Evolutionary conservation across 2,329 filamentous ascomycete genomes (phyloP).

Genomic region (Pseudogymnoascus sp.): DNA sequence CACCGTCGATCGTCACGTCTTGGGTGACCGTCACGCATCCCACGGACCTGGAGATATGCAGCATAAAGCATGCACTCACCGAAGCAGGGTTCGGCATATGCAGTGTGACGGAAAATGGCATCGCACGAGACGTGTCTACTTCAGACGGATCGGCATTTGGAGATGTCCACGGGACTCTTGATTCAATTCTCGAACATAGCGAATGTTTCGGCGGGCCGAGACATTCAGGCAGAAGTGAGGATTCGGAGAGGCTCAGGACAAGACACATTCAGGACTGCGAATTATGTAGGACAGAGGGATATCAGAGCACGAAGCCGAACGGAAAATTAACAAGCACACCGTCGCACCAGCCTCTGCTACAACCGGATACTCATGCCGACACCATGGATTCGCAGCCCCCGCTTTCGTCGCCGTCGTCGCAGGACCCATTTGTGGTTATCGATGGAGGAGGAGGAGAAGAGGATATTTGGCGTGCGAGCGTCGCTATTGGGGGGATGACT

Average conservation of each 20-base stretch:
- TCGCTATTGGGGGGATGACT: constrained; percentile 49
- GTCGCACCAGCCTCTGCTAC: not conserved
- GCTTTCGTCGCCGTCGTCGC: not conserved
- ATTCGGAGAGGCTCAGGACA: not conserved
- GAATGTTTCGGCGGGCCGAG: constrained; percentile 7
- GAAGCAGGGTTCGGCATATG: constrained; percentile 52
- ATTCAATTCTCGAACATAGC: not conserved
- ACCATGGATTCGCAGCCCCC: not conserved
- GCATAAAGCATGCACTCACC: constrained; percentile 42
- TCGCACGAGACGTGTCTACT: constrained; percentile 2
- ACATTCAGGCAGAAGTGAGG: constrained; percentile 6
- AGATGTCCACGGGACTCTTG: constrained; percentile 6
- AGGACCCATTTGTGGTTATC: constrained; percentile 27
- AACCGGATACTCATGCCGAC: not conserved
- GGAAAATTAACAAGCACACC: not conserved
- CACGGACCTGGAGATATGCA: constrained; percentile 34
- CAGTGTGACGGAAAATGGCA: constrained; percentile 17
- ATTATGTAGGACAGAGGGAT: constrained; percentile 1
- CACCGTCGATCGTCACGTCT: constrained; percentile 64
- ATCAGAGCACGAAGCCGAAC: not conserved
- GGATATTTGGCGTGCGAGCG: constrained; percentile 40
- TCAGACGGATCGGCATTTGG: constrained; percentile 1
- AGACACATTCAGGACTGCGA: constrained; percentile 1
- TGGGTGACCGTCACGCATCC: constrained; percentile 55
- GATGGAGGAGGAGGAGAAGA: constrained; percentile 29